Base-by-base conservation (phyloP, 164 flowering plant genomes). In the Chloranthus sessilifolius region DNA sequence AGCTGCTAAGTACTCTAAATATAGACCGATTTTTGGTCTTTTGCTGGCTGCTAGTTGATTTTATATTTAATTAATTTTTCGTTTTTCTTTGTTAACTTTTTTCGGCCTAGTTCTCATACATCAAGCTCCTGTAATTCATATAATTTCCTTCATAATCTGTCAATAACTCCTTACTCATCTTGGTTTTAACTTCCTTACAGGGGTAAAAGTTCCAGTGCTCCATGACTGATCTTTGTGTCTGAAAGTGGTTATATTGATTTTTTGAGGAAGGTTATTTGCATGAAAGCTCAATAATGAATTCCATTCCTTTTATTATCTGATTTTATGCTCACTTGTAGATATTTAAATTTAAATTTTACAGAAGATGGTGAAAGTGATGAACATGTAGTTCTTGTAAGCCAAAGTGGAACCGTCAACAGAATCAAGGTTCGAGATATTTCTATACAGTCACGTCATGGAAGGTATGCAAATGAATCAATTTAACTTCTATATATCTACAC, bases 291-390 rank as follows among this genome's bases (percentile, higher is more conserved):
- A 47, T 15, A 16, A 7, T 12, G 8, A n/a, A 20, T 24, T n/a
- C 5, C 1, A 5, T 14, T 31, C 10, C 56, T 2, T 1, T 11
- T n/a, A 3, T 43, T 43, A 20, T 3, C 25, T 59, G 16, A 9
- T n/a, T 58, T 5, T 28, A 15, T n/a, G n/a, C n/a, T 49, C n/a
- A 10, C 38, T 38, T 12, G 14, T 34, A 10, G 16, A 47, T 11
- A 17, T 38, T 48, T 37, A 16, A 24, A 19, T 21, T 43, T 20
- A 5, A 31, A 29, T 43, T 47, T 45, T 53, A 24, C 79, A 88
- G 95, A 81, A 34, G 95, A 86, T 65, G 95, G 92, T 36, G 91
- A 81, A 71, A 92, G 94, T 58, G 95, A 88, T 68, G 99, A 92
- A 64, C 95, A 92, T 70, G 75, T 92, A 20, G 91, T 92, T 54